Conservation (phyloP, 495 filamentous ascomycete species). For the Penicillium malachiteum region DNA sequence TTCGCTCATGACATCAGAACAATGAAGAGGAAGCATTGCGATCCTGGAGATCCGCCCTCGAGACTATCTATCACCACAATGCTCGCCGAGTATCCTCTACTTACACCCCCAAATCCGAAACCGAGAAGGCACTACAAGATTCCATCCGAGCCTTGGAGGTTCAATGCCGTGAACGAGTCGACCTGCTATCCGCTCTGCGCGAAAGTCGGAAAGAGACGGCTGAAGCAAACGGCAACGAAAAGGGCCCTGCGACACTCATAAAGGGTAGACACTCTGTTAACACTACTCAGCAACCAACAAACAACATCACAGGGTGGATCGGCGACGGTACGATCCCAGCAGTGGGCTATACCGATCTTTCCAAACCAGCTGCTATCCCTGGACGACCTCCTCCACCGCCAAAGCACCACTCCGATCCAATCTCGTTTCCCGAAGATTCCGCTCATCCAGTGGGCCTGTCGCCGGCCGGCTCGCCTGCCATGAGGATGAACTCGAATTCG, state of each 20-base stretch:
- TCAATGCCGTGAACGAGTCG: slow-evolving; percentile 92
- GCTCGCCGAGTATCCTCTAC: slow-evolving; percentile 67
- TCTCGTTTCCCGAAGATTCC: slow-evolving; percentile 15
- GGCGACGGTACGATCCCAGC: slow-evolving; percentile 79
- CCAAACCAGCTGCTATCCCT: slow-evolving; percentile 66
- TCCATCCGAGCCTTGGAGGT: slow-evolving; percentile 79
- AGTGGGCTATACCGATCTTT: slow-evolving; percentile 72
- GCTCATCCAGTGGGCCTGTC: slow-evolving; percentile 4
- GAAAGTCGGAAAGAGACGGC: slow-evolving; percentile 67
- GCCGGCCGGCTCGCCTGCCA: slow-evolving; percentile 27
- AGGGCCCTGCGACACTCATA: slow-evolving; percentile 14
- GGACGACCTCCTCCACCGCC: slow-evolving; percentile 52
- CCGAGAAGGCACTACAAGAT: slow-evolving; percentile 78
- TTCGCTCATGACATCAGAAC: slow-evolving; percentile 55
- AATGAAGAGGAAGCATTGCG: slow-evolving; percentile 90
- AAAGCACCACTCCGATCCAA: slow-evolving; percentile 52
- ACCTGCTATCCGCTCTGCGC: slow-evolving; percentile 78
- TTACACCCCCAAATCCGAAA: slow-evolving; percentile 75
- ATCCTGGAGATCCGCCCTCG: slow-evolving; percentile 88
- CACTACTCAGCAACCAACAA: slow-evolving; percentile 12
- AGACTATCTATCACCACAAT: slow-evolving; percentile 88
- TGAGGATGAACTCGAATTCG: slow-evolving; percentile 39
- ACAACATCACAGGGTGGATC: slow-evolving; percentile 58
- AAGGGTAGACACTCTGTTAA: slow-evolving; percentile 17
- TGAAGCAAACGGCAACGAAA: slow-evolving; percentile 29